Evolutionary conservation across 495 filamentous ascomycete species (phyloP).

Genomic region (Aspergillus sparsus): DNA sequence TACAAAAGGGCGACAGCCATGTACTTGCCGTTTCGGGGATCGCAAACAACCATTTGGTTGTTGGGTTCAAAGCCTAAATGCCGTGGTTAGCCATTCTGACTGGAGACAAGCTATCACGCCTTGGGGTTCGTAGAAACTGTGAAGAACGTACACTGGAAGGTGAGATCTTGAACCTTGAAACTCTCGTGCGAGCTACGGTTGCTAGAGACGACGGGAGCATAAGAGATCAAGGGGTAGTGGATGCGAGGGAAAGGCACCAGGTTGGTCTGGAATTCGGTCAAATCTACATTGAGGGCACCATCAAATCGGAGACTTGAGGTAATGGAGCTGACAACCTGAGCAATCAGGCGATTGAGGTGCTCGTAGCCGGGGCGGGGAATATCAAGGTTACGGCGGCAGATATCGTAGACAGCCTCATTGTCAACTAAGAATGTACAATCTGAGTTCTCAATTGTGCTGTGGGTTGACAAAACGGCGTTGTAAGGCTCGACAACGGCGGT

Average conservation of each 20-base stretch:
- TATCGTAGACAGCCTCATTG: conserved; percentile 92
- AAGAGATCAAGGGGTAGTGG: conserved; percentile 88
- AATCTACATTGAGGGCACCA: conserved; percentile 86
- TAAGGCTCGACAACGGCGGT: conserved; percentile 92
- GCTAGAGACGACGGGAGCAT: conserved; percentile 80
- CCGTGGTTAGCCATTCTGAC: conserved; percentile 16
- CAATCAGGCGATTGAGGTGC: conserved; percentile 87
- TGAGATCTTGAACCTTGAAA: conserved; percentile 86
- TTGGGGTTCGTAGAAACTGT: not conserved
- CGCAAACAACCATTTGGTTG: conserved; percentile 96
- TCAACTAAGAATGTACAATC: conserved; percentile 93
- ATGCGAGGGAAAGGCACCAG: conserved; percentile 89
- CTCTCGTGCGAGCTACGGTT: conserved; percentile 86
- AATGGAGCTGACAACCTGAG: conserved; percentile 89
- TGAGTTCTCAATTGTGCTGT: conserved; percentile 91
- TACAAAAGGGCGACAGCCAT: conserved; percentile 91
- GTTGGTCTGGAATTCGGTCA: conserved; percentile 96
- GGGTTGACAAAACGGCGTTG: conserved; percentile 87
- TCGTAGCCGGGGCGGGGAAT: conserved; percentile 84
- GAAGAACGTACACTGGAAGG: conserved; percentile 70
- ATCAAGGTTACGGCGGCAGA: conserved; percentile 85
- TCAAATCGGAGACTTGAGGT: conserved; percentile 89
- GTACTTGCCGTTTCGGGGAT: conserved; percentile 90
- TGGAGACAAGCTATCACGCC: conserved; percentile 30
- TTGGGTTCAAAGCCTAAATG: conserved; percentile 78